A percentile compares a stretch with the other conserved stretches of the same genome.
These are phyloP conservation scores for Xerocomellus amylosporus DNA, from an alignment of 768 basidiomycete genomes.

Conservation along the genomic window DNA sequence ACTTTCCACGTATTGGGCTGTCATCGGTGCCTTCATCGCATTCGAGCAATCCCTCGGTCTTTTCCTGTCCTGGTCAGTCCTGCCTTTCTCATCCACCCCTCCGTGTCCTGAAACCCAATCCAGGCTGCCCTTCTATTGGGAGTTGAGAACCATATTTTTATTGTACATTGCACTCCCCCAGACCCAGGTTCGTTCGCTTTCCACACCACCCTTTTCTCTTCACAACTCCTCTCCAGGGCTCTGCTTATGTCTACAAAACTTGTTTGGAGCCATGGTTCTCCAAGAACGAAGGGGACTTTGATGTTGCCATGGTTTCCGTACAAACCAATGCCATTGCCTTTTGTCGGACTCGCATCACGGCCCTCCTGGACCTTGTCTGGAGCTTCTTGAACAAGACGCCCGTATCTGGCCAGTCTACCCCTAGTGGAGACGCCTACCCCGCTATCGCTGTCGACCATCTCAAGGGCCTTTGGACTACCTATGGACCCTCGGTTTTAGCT, in stretches of 20 bases:
- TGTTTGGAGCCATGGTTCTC: constrained; percentile 61
- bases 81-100: not conserved
- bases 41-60: constrained; percentile 63
- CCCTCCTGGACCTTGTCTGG: constrained; percentile 48
- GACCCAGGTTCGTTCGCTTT: constrained; percentile 48
- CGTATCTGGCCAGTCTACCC: constrained; percentile 23
- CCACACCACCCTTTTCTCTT: not conserved
- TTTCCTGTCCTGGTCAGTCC: constrained; percentile 60
- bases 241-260: constrained; percentile 58
- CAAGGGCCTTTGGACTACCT: constrained; percentile 40
- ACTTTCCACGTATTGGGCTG: constrained; percentile 63
- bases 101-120: constrained; percentile 11
- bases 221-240: constrained; percentile 47
- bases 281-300: constrained; percentile 58
- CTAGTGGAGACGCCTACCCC: constrained; percentile 18
- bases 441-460: constrained; percentile 29
- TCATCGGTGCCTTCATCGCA: constrained; percentile 57
- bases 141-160: constrained; percentile 63
- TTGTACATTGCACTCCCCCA: constrained; percentile 69
- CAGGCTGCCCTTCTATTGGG: constrained; percentile 79
- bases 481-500: constrained; percentile 40
- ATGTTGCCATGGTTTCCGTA: constrained; percentile 53
- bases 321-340: constrained; percentile 56
- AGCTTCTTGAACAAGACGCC: constrained; percentile 40
- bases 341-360: constrained; percentile 47